A percentile compares a stretch with the other conserved stretches of the same genome.
Evolutionary conservation across 2,329 filamentous ascomycete genomes (phyloP).

Genomic region (Fusarium sp.): DNA sequence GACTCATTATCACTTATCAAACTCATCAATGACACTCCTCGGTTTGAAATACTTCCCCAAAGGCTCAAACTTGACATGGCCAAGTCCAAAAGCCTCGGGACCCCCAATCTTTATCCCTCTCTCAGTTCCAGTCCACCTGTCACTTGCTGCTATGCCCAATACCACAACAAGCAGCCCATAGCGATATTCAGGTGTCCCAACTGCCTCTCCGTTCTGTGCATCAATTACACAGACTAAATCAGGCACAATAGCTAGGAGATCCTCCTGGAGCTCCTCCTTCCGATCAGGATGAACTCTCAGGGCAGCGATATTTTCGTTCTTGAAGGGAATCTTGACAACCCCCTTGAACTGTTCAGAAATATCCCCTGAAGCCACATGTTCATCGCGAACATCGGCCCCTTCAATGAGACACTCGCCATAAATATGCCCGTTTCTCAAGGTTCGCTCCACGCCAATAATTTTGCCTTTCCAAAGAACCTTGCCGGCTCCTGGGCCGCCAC

Average conservation of each 20-base stretch:
- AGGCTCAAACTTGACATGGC: slow-evolving; percentile 57
- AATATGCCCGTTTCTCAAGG: slow-evolving; percentile 63
- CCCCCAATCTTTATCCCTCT: slow-evolving; percentile 60
- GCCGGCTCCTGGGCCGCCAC: slow-evolving; percentile 60
- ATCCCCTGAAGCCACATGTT: slow-evolving; percentile 18
- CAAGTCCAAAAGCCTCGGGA: slow-evolving; percentile 57
- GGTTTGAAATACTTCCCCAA: slow-evolving; percentile 59
- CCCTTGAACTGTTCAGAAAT: slow-evolving; percentile 50
- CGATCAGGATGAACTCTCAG: slow-evolving; percentile 46
- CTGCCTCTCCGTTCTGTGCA: slow-evolving; percentile 62
- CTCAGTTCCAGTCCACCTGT: slow-evolving; percentile 54
- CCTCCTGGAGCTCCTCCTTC: slow-evolving; percentile 49
- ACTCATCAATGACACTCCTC: slow-evolving; percentile 63
- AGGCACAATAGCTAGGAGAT: slow-evolving; percentile 62
- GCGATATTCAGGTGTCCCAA: slow-evolving; percentile 65
- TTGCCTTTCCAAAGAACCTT: slow-evolving; percentile 70
- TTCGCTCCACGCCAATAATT: slow-evolving; percentile 66
- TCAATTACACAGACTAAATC: slow-evolving; percentile 66
- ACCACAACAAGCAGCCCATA: slow-evolving; percentile 62
- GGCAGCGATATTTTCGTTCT: slow-evolving; percentile 77
- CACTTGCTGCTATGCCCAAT: slow-evolving; percentile 55
- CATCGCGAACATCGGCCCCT: slow-evolving; percentile 52
- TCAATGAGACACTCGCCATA: slow-evolving; percentile 68
- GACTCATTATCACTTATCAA: slow-evolving; percentile 13
- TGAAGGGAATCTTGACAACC: slow-evolving; percentile 71